Evolutionary conservation across 805 yeast species (phyloP).

Genomic region (Lipomyces japonicus): DNA sequence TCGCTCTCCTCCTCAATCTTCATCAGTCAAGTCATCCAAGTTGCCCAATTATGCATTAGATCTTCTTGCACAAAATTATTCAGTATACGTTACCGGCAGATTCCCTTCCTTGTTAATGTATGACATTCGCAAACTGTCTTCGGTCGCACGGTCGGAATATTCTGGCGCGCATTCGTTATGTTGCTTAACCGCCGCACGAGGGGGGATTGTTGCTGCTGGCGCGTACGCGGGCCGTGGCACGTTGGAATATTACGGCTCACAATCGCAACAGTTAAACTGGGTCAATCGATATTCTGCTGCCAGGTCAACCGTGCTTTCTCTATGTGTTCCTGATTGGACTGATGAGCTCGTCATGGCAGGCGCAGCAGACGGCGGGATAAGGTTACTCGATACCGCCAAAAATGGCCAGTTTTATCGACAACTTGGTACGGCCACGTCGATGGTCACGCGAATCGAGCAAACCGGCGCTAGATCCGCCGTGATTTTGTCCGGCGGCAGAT

Average conservation of each 20-base stretch:
- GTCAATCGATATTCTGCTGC: slow-evolving; percentile 27
- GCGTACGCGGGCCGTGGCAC: slow-evolving; percentile 30
- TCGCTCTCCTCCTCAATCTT: slow-evolving; percentile 4
- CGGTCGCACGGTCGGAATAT: slow-evolving; percentile 9
- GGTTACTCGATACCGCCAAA: slow-evolving; percentile 18
- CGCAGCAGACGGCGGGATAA: slow-evolving; percentile 27
- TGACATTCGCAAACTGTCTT: slow-evolving; percentile 13
- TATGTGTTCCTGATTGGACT: slow-evolving; percentile 23
- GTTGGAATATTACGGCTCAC: slow-evolving; percentile 12
- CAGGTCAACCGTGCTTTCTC: slow-evolving; percentile 17
- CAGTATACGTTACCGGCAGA: slow-evolving; percentile 21
- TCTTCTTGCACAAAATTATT: slow-evolving; percentile 9
- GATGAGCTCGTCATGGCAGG: slow-evolving; percentile 22
- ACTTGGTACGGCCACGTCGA: slow-evolving; percentile 6
- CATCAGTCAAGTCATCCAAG: slow-evolving; percentile 5
- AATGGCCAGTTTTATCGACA: slow-evolving; percentile 20
- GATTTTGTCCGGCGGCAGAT: slow-evolving; percentile 11
- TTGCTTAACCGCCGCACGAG: slow-evolving; percentile 7
- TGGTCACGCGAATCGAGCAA: slow-evolving; percentile 19
- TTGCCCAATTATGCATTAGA: slow-evolving; percentile 23
- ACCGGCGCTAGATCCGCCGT: slow-evolving; percentile 4
- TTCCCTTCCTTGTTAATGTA: slow-evolving; percentile 23
- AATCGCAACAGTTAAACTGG: slow-evolving; percentile 4
- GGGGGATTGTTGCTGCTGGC: slow-evolving; percentile 23
- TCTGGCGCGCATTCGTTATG: slow-evolving; percentile 29